A percentile compares a stretch with the other conserved stretches of the same genome.
Evolutionary conservation across 2,329 filamentous ascomycete genomes (phyloP).

Genomic region (Alternaria triticina): DNA sequence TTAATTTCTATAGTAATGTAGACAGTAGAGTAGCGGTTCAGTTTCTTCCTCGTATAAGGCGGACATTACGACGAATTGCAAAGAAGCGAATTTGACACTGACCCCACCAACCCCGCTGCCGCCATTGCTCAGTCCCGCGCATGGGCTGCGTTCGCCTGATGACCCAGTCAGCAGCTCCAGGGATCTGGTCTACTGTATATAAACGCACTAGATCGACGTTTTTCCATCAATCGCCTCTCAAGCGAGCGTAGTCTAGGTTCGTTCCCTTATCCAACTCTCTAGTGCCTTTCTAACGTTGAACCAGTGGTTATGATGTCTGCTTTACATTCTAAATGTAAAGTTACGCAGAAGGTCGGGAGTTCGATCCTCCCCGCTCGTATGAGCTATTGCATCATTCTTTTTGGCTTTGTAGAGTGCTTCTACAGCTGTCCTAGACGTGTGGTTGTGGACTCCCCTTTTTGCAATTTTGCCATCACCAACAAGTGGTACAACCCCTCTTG

Average conservation of each 20-base stretch:
- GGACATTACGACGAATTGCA: background rate
- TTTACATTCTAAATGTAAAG: conserved; percentile 41
- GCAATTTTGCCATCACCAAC: background rate
- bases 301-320: conserved; percentile 48
- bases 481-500: background rate
- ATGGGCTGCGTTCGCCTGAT: no score
- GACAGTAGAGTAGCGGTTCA: background rate
- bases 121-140: background rate
- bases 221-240: background rate
- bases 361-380: conserved; percentile 46
- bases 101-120: background rate
- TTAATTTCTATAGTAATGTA: background rate
- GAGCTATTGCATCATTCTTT: conserved; percentile 24
- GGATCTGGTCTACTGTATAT: fast-evolving
- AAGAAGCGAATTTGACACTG: background rate
- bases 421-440: background rate
- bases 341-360: conserved; percentile 47
- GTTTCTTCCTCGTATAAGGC: background rate
- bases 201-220: fast-evolving
- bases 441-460: background rate
- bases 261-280: no score
- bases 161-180: background rate
- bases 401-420: conserved; percentile 6
- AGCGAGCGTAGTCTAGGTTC: conserved; percentile 25
- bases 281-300: no score